Base-by-base conservation (phyloP, 306 rosid genomes). In the Sphenostylis stenocarpa region DNA sequence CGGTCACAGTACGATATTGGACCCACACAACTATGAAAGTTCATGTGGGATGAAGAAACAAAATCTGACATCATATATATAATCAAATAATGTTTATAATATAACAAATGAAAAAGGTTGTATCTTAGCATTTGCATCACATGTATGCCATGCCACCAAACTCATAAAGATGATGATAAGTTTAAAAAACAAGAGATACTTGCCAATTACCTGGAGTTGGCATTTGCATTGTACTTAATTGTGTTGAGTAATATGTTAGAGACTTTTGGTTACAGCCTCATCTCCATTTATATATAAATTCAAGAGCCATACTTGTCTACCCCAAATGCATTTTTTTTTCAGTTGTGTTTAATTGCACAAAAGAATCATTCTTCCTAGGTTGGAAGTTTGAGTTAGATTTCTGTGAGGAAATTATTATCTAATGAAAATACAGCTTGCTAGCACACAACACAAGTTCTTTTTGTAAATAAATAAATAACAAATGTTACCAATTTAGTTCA, bases 361-460 rank as follows among this genome's bases (percentile, higher is more conserved):
- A 24, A 36, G 24, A 0, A 55, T 10, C 13, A 9, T 63, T 64
- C 10, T 21, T 64, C 51, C 64, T 64, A 45, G 44, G 38, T 51
- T 61, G 67, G 68, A 43, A 75, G 34, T 76, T 51, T 29, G 69
- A 71, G 77, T 76, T 76, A 73, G 81, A 51, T 20, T 51, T 60
- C 21, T 76, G 81, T 81, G 72, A 15, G 43, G 11, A 47, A 47
- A 70, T 26, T 28, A 24, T 39, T 29, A 31, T 49, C 12, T 29
- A 41, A 15, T 44, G 70, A 43, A 63, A 33, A 19, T 60, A 66
- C 83, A 82, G 76, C 79, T 58, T 73, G 62, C 13, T 52, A 48
- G 43, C 60, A 23, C 36, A 4, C 31, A 12, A 19, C 11, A 24
- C 5, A 48, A 12, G 66, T 76, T n/a, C n/a, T n/a, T n/a, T n/a